Percentiles rank a stretch among this genome's conserved stretches.
Conservation (phyloP, 2,329 filamentous ascomycete genomes). For the Ascocoryne sarcoides region DNA sequence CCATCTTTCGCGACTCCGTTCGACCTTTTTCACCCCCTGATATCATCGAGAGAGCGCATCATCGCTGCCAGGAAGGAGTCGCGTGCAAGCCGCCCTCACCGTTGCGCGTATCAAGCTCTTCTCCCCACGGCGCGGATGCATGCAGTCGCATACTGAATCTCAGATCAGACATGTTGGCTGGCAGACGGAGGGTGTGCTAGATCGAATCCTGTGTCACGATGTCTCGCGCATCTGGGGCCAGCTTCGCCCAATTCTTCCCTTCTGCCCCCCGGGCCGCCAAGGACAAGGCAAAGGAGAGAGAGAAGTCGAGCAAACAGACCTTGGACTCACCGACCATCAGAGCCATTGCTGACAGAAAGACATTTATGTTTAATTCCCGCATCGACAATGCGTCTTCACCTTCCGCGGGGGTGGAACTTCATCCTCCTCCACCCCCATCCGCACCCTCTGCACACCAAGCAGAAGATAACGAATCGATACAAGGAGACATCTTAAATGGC, state of each 20-base stretch:
- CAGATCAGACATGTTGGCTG: constrained; percentile 26
- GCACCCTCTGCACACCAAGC: constrained; percentile 6
- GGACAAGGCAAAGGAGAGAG: constrained; percentile 51
- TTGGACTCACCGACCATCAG: constrained; percentile 25
- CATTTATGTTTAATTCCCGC: constrained; percentile 22
- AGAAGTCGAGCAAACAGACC: constrained; percentile 42
- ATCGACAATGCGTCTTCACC: constrained; percentile 24
- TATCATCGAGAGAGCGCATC: not conserved
- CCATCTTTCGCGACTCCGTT: not conserved
- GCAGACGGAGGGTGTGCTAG: constrained; percentile 26
- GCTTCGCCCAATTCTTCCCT: constrained; percentile 82
- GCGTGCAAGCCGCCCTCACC: constrained; percentile 8
- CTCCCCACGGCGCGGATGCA: constrained; percentile 18
- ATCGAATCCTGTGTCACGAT: constrained; percentile 42
- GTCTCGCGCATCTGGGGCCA: constrained; percentile 69
- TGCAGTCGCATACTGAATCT: constrained; percentile 20
- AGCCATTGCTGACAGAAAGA: constrained; percentile 29
- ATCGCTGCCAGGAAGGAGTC: constrained; percentile 1
- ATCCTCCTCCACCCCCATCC: not conserved
- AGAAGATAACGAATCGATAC: constrained; percentile 50
- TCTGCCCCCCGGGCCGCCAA: constrained; percentile 53
- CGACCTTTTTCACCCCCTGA: not conserved
- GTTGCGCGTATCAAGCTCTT: constrained; percentile 19
- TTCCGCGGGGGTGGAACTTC: constrained; percentile 19
- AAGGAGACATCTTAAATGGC: constrained; percentile 60